These are phyloP conservation scores for Naganishia antarctica DNA, from an alignment of 768 basidiomycete genomes.

Conservation along the genomic window DNA sequence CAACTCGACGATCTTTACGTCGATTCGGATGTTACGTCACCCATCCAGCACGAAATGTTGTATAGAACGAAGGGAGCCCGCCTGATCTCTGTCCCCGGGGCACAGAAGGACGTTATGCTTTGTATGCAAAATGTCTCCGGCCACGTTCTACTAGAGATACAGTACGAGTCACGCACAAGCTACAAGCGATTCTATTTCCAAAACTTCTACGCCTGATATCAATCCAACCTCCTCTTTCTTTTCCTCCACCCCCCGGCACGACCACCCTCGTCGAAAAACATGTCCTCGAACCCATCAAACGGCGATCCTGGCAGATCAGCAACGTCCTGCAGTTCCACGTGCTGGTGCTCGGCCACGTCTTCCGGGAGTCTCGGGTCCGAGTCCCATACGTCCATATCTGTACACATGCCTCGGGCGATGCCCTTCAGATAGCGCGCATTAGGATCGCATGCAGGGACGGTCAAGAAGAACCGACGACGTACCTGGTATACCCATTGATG, in stretches of 20 bases:
- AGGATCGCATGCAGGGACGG: not conserved
- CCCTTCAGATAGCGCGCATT: conserved; percentile 21
- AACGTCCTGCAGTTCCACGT: conserved; percentile 28
- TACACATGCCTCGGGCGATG: conserved; percentile 40
- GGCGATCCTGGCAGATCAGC: conserved; percentile 34
- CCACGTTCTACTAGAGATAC: not conserved
- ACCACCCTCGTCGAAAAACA: conserved; percentile 41
- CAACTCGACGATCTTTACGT: too few species aligned
- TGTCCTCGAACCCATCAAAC: conserved; percentile 41
- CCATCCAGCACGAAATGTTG: not conserved
- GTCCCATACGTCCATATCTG: conserved; percentile 39
- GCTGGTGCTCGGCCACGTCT: conserved; percentile 19
- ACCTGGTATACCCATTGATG: conserved; percentile 39
- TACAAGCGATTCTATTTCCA: not conserved
- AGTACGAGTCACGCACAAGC: not conserved
- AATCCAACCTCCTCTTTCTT: conserved; percentile 7
- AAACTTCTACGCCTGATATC: not conserved
- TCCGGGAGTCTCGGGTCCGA: conserved; percentile 27
- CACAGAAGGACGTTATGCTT: not conserved
- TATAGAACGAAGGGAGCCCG: not conserved
- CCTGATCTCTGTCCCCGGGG: not conserved
- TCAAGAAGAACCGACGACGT: not conserved
- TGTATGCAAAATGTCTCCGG: too few species aligned
- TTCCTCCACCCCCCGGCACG: conserved; percentile 42
- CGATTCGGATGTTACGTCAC: too few species aligned